phyloP scores from a whole-genome alignment of 73 alveolate genomes.

The Stentor roeselii region DNA sequence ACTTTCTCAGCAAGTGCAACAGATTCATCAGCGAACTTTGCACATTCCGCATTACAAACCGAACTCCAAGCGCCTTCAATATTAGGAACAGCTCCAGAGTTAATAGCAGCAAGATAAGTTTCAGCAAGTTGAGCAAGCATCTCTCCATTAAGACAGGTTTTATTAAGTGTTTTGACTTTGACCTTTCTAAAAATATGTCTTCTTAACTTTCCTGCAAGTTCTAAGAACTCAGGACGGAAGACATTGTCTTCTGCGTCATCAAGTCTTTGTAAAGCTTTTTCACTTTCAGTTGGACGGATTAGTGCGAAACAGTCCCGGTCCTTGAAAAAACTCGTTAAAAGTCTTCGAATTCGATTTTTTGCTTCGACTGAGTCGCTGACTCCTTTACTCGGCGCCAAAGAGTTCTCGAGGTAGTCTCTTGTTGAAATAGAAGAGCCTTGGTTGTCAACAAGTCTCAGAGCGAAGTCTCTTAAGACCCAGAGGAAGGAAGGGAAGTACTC shows the following conservation, averaged over 20 bases:
- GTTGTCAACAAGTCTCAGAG: constrained; percentile 76
- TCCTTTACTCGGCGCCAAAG: constrained; percentile 52
- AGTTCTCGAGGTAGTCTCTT: constrained; percentile 92
- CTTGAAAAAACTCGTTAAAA: constrained; percentile 55
- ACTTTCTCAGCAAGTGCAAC: constrained; percentile 49
- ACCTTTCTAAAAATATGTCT: constrained; percentile 84
- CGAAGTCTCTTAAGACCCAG: constrained; percentile 98
- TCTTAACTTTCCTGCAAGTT: constrained; percentile 67
- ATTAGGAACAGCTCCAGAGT: constrained; percentile 92
- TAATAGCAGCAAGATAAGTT: constrained; percentile 84
- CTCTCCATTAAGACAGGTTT: constrained; percentile 78
- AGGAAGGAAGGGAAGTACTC: constrained; percentile 91
- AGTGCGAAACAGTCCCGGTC: constrained; percentile 93
- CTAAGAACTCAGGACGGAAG: constrained; percentile 85
- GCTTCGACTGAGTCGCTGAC: constrained; percentile 63
- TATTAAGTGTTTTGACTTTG: constrained; percentile 85
- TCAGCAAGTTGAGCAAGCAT: constrained; percentile 86
- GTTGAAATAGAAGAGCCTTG: constrained; percentile 81
- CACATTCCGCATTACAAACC: constrained; percentile 87
- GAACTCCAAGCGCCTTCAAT: constrained; percentile 96
- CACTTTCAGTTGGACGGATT: constrained; percentile 94
- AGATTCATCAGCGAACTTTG: constrained; percentile 68
- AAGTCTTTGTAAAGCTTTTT: constrained; percentile 74
- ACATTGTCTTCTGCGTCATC: constrained; percentile 65
- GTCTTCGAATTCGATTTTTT: constrained; percentile 62